Evolutionary conservation across 108 stramenopile species (phyloP), one percentile per base, ranked within the genome.

Genomic region (Chaetoceros tenuissimus): DNA sequence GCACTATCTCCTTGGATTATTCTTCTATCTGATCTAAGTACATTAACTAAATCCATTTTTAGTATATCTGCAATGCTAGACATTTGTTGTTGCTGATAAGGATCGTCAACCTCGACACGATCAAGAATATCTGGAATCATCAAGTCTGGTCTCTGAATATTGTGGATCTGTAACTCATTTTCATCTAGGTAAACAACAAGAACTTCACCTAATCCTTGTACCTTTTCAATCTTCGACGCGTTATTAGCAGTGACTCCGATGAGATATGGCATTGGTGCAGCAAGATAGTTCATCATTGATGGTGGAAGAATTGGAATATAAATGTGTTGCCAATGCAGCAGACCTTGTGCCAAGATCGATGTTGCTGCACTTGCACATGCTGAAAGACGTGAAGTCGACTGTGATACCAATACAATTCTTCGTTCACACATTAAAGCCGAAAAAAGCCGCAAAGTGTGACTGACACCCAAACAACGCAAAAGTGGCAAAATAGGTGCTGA

Each of bases 381-480:
- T 3, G 79, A 72, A 20, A 93, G 62, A 5, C 91, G 82, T 7
- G 91, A 80, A 13, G 78, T 68, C 55, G 73, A 79, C 29, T 51
- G 50, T 22, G 87, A 89, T 19, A 84, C 62, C 34, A 93, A 43
- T 1, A 93, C 45, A 25, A 93, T 72, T 13, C 87, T 79, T 28
- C 81, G 67, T 58, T 93, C 91, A 31, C 83, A 84, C 23, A 89
- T 25, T n/a, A 89, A 60, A 1, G 83, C 91, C 50, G 75, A 77
- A 8, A 93, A 46, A 25, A 93, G 57, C 21, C 87, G 67, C 29
- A 93, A 48, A 24, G 84, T 67, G 64, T 84, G 70, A 3, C 68
- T 54, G 2, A 86, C 69, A 3, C 87, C 85, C 47, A 92, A 61
- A 30, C 72, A 85, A 16, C 85, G 79, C 16, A 92, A 53, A 13